Evolutionary conservation across 495 filamentous ascomycete species (phyloP), one percentile per base, ranked within the genome.

Genomic region (Pseudomonodictys pantanalensis): DNA sequence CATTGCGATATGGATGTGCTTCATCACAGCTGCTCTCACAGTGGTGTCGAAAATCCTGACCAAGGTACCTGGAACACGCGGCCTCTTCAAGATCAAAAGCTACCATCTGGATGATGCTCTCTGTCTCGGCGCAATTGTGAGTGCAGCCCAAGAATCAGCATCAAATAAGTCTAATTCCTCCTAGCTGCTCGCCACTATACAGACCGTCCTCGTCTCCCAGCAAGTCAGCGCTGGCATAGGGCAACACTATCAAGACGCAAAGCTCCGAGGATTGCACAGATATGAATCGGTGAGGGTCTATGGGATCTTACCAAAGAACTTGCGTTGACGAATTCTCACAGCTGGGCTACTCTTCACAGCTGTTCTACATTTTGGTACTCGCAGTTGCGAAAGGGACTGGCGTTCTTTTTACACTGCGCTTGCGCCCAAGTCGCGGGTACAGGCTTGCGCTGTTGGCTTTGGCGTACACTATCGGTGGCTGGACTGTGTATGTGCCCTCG

Each of bases 1-100:
- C 33, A 60, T 60, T 20, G 23, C 38, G 8, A 28, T 60, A 18
- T 60, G 56, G 56, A 43, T 60, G 6, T 52, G 46, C 47, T 52
- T 60, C 48, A 45, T 60, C 25, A 24, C 49, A 3, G 50, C 56
- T 6, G 48, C 47, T 9, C 42, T 60, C 3, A 30, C 38, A 2
- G 48, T 47, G 8, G 24, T 28, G 5, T 23, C 56, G 1, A 60
- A 60, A 33, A 18, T 60, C 6, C 49, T 60, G 38, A 60, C 56
- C 2, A 60, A 60, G 38, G 17, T 52, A 20, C 22, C 12, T 9
- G 12, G 48, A 15, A 12, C 33, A 8, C 46, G 32, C 3, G 6
- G 47, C 12, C 10, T 39, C 9, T 7, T 52, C 23, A 42, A 30
- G 18, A 23, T 35, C 4, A 22, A 18, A 15, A 60, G 18, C 32